These are phyloP conservation scores for Fusarium citri DNA, from an alignment of 2,329 filamentous ascomycete species.

Conservation along the genomic window DNA sequence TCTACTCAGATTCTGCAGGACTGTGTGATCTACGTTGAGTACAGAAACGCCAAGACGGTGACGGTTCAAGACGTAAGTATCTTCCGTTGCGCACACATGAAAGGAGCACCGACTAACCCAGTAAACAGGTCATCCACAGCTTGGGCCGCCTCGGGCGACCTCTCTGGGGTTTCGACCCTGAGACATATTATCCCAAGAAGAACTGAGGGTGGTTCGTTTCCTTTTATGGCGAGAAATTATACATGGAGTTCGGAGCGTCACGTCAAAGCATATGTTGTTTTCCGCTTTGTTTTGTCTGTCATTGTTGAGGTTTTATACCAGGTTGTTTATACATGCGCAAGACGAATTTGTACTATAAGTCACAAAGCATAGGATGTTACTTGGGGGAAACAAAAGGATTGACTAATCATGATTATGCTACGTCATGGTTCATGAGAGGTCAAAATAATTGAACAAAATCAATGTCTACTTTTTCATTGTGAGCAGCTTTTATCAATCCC, in stretches of 20 bases:
- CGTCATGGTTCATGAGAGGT: not conserved
- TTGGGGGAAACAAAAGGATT: constrained; percentile 11
- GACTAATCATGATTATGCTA: constrained; percentile 14
- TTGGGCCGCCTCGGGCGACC: constrained; percentile 62
- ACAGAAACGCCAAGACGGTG: constrained; percentile 70
- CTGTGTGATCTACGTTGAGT: constrained; percentile 63
- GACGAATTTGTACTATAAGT: not conserved
- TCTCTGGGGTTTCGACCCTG: constrained; percentile 68
- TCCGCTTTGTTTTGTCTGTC: constrained; percentile 3
- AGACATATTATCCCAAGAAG: constrained; percentile 45
- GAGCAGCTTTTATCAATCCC: constrained; percentile 41
- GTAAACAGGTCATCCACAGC: constrained; percentile 64
- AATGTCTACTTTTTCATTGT: constrained; percentile 43
- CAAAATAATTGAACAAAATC: constrained; percentile 8
- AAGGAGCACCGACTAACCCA: constrained; percentile 12
- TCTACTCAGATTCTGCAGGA: constrained; percentile 62
- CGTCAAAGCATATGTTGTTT: not conserved
- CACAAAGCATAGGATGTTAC: not conserved
- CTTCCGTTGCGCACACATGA: too few relatives aligned
- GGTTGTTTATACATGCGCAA: not conserved
- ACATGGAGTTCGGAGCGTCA: constrained; percentile 12
- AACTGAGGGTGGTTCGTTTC: not conserved
- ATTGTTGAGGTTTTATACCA: not conserved
- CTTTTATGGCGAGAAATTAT: not conserved
- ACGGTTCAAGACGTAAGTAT: constrained; percentile 69